phyloP scores from a whole-genome alignment of 345 rosid species.

The Mallotus nudiflorus region DNA sequence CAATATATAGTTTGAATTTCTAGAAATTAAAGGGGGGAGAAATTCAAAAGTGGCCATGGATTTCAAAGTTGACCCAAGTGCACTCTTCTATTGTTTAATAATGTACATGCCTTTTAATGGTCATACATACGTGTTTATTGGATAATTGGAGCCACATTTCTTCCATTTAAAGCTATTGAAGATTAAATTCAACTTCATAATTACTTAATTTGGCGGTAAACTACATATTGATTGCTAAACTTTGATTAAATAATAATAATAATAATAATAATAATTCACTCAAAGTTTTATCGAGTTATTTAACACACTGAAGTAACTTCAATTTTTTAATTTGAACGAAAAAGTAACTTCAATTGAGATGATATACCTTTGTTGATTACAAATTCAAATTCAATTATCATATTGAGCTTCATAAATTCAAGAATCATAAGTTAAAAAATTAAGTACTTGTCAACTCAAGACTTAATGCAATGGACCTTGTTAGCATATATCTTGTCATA shows the following conservation, averaged over 20 bases:
- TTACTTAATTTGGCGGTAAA: not conserved
- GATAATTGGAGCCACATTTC: conserved; percentile 23
- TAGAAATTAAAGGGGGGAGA: conserved; percentile 22
- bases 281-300: too few species aligned
- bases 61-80: conserved; percentile 44
- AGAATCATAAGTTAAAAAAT: too few species aligned
- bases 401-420: too few species aligned
- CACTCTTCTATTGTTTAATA: conserved; percentile 15
- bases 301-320: too few species aligned
- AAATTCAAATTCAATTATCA: too few species aligned
- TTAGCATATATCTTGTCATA: too few species aligned
- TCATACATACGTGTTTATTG: not conserved
- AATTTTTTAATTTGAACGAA: too few species aligned
- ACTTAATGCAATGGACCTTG: too few species aligned
- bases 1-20: conserved; percentile 8
- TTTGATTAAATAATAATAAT: too few species aligned
- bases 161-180: conserved; percentile 29
- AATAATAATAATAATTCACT: too few species aligned
- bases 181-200: conserved; percentile 21
- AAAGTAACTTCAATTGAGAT: not conserved
- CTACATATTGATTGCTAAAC: not conserved
- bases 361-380: not conserved
- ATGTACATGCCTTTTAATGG: conserved; percentile 14
- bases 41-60: conserved; percentile 38
- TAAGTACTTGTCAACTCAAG: too few species aligned